Evolutionary conservation across 108 stramenopile species (phyloP).

Genomic region (Fistulifera pelliculosa): DNA sequence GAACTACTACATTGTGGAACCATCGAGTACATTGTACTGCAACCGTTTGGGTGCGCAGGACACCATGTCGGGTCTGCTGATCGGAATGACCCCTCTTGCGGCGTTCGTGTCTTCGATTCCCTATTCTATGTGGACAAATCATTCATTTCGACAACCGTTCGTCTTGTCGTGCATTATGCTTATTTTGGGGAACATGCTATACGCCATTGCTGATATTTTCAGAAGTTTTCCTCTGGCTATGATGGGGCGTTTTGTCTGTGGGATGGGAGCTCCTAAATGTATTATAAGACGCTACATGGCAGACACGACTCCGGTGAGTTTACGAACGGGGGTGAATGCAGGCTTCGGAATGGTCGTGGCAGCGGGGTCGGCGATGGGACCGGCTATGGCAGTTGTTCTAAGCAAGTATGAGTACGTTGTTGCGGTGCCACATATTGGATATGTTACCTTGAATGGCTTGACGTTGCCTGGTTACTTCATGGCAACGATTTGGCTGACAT

Average conservation of each 20-base stretch:
- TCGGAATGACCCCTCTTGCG: constrained; percentile 86
- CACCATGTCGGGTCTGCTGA: constrained; percentile 67
- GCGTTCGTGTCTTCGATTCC: constrained; percentile 60
- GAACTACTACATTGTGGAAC: constrained; percentile 92
- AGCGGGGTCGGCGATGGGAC: constrained; percentile 75
- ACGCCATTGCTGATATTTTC: constrained; percentile 54
- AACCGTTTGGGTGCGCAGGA: constrained; percentile 70
- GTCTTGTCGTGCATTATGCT: constrained; percentile 55
- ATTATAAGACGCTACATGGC: constrained; percentile 86
- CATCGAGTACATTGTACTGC: constrained; percentile 71
- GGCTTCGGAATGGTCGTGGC: constrained; percentile 74
- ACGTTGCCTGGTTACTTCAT: constrained; percentile 79
- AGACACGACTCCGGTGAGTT: constrained; percentile 55
- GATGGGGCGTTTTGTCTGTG: constrained; percentile 67
- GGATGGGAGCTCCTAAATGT: constrained; percentile 77
- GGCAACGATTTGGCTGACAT: constrained; percentile 62
- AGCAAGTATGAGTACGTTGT: constrained; percentile 35
- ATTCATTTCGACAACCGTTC: constrained; percentile 62
- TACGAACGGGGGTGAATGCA: constrained; percentile 76
- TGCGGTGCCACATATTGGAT: constrained; percentile 28
- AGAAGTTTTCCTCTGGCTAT: constrained; percentile 54
- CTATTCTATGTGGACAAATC: constrained; percentile 79
- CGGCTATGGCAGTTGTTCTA: constrained; percentile 66
- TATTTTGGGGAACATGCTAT: constrained; percentile 66
- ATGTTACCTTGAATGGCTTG: constrained; percentile 57